Evolutionary conservation across 2,329 filamentous ascomycete genomes (phyloP).

Genomic region (Phoma sp.): DNA sequence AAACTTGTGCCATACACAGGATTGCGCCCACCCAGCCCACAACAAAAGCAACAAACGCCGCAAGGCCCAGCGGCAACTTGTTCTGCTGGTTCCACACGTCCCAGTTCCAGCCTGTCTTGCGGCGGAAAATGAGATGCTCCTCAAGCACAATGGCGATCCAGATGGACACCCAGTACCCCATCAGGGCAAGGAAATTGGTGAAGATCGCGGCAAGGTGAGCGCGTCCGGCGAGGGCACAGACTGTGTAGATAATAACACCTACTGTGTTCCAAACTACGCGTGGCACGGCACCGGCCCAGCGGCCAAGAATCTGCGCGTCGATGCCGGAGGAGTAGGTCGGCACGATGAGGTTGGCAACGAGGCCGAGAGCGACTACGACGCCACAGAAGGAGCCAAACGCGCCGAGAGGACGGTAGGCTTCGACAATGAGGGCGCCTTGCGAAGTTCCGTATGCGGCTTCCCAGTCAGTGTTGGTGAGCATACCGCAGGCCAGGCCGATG

Average conservation of each 20-base stretch:
- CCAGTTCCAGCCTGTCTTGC: constrained; percentile 64
- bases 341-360: constrained; percentile 71
- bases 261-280: constrained; percentile 71
- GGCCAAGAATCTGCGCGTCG: constrained; percentile 72
- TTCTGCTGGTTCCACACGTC: constrained; percentile 65
- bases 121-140: constrained; percentile 69
- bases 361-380: constrained; percentile 68
- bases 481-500: constrained; percentile 68
- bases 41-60: constrained; percentile 67
- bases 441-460: constrained; percentile 63
- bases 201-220: constrained; percentile 69
- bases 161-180: constrained; percentile 74
- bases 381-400: constrained; percentile 72
- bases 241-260: constrained; percentile 67
- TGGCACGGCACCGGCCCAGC: constrained; percentile 65
- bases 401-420: constrained; percentile 65
- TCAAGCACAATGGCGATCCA: constrained; percentile 69
- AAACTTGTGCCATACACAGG: constrained; percentile 73
- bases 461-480: constrained; percentile 62
- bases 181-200: constrained; percentile 72
- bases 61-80: constrained; percentile 68
- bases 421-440: constrained; percentile 70
- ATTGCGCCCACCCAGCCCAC: constrained; percentile 71
- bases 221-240: constrained; percentile 70
- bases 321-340: constrained; percentile 69